Evolutionary conservation across 1,284 basidiomycete species (phyloP), one percentile per base, ranked within the genome.

Genomic region (Boletus calvinii): DNA sequence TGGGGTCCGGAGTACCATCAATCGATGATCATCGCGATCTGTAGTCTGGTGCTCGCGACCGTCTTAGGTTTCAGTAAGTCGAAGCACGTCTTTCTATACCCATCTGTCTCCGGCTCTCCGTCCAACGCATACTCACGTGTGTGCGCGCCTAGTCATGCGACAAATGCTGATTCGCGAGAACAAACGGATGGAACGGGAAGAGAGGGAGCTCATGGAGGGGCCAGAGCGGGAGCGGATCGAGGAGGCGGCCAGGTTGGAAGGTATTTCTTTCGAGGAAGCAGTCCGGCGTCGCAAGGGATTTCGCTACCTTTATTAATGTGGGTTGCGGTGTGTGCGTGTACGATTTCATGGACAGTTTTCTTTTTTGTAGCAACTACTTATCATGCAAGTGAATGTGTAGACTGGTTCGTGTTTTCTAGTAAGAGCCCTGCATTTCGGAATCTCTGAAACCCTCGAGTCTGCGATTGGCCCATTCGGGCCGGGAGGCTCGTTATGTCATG

Each of bases 1-100:
- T 81, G 79, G 78, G 67, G 75, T 3, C 78, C 79, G 0, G 51
- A 67, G 39, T 82, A 82, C 56, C 78, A 76, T 46, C 77, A 71
- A 36, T 79, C 78, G 0, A 76, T 81, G 77, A 67, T 68, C 15
- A 76, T 81, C 46, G 76, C 74, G 1, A 74, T 7, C 5, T 68
- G 67, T 32, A 61, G 69, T 8, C 64, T 81, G 8, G 72, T 65
- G 20, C 58, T 79, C 3, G 65, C 71, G 54, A 68, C 65, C 4
- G 24, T 70, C 6, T 53, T 78, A 10, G 65, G 73, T 24, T 53
- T 73, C 1, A 58, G 78, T 79, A 56, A 24, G 73, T 24, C 37
- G 4, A 13, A 22, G 6, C 13, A 9, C 15, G 37, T 20, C 6
- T 22, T 13, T 7, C 12, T 22, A 15, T 3, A 7, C 17, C 17